Evolutionary conservation across 257 asterid genomes (phyloP).

Genomic region (Solanum gracilifrons): DNA sequence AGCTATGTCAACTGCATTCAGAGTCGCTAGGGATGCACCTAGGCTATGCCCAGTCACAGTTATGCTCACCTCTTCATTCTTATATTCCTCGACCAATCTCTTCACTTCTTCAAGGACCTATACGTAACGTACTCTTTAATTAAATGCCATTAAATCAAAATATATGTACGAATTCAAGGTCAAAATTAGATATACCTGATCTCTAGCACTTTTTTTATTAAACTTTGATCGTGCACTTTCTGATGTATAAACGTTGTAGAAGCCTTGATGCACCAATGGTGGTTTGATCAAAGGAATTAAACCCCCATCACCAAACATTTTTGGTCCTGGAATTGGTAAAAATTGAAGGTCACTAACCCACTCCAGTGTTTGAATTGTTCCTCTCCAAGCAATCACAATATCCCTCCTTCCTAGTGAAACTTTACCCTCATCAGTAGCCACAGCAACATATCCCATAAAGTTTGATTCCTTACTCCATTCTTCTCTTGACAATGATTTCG

Average conservation of each 20-base stretch:
- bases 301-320: conserved; percentile 48
- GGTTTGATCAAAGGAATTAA: conserved; percentile 29
- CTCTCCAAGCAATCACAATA: conserved; percentile 73
- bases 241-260: conserved; percentile 33
- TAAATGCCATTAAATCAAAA: too few species aligned
- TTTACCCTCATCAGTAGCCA: conserved; percentile 74
- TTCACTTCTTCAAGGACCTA: conserved; percentile 59
- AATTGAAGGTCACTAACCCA: conserved; percentile 68
- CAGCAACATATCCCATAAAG: conserved; percentile 84
- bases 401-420: conserved; percentile 62
- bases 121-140: neutral
- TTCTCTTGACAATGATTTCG: conserved; percentile 53
- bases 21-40: conserved; percentile 64
- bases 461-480: conserved; percentile 82
- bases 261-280: neutral
- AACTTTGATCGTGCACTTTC: conserved; percentile 50
- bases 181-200: conserved; percentile 31
- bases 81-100: conserved; percentile 48
- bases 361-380: conserved; percentile 51
- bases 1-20: conserved; percentile 59
- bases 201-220: conserved; percentile 50
- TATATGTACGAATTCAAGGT: neutral
- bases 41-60: conserved; percentile 75
- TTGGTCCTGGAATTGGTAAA: conserved; percentile 35
- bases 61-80: conserved; percentile 61